These are phyloP conservation scores for Petunia hybrid DNA, from an alignment of 305 asterid genomes.

Conservation along the genomic window DNA sequence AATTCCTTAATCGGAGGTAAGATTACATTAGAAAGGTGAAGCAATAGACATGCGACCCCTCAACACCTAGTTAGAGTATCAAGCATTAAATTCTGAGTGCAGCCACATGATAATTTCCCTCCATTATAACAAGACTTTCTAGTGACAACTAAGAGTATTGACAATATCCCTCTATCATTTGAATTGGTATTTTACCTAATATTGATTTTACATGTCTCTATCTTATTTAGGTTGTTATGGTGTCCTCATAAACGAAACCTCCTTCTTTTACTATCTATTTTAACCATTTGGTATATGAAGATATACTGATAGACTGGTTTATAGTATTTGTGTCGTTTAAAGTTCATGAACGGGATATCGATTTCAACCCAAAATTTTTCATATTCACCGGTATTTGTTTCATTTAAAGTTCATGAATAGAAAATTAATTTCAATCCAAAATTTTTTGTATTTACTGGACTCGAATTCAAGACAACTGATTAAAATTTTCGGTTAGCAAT, in stretches of 20 bases:
- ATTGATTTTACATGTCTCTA: constrained; percentile 22
- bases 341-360: too few relatives aligned
- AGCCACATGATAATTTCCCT: constrained; percentile 7
- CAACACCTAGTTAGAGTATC: neutral
- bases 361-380: too few relatives aligned
- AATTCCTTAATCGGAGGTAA: too few relatives aligned
- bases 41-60: neutral
- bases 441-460: too few relatives aligned
- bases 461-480: too few relatives aligned
- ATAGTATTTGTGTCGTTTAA: too few relatives aligned
- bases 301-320: too few relatives aligned
- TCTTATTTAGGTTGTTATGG: constrained; percentile 28
- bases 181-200: constrained; percentile 31
- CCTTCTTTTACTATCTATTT: neutral
- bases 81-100: neutral
- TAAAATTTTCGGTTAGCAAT: neutral
- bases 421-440: too few relatives aligned
- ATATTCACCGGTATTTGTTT: too few relatives aligned
- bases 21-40: too few relatives aligned
- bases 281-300: too few relatives aligned
- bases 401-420: too few relatives aligned
- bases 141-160: constrained; percentile 31
- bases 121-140: neutral
- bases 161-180: neutral
- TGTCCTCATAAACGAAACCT: constrained; percentile 15